These are phyloP conservation scores for Talaromyces adpressus DNA, from an alignment of 495 filamentous ascomycete genomes.

Conservation along the genomic window DNA sequence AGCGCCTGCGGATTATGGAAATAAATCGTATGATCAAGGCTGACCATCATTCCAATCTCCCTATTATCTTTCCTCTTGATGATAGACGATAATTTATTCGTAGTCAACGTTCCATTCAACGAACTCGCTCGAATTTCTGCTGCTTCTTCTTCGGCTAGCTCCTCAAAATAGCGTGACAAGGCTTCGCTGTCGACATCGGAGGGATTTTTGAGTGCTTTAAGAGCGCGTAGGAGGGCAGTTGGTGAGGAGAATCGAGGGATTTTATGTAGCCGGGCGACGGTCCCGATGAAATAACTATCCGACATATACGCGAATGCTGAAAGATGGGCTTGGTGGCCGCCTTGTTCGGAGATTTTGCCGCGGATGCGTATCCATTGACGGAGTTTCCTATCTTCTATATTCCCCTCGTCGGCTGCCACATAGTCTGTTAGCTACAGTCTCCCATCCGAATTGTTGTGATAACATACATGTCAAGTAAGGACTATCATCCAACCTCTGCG, in stretches of 20 bases:
- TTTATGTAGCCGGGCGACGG: slow-evolving; percentile 68
- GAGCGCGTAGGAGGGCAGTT: slow-evolving; percentile 20
- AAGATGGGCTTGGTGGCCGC: slow-evolving; percentile 72
- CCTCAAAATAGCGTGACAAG: slow-evolving; percentile 31
- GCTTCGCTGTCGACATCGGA: slow-evolving; percentile 39
- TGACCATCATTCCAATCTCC: slow-evolving; percentile 88
- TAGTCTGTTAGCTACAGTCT: neutral
- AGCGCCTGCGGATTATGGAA: slow-evolving; percentile 82
- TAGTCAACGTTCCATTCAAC: slow-evolving; percentile 32
- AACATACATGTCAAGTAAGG: neutral
- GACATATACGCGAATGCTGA: slow-evolving; percentile 86
- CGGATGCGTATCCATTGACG: slow-evolving; percentile 75
- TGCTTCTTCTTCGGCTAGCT: slow-evolving; percentile 37
- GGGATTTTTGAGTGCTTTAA: slow-evolving; percentile 39
- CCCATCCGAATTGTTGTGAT: neutral
- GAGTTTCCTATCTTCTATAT: slow-evolving; percentile 47
- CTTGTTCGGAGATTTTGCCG: slow-evolving; percentile 59
- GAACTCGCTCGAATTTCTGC: slow-evolving; percentile 35
- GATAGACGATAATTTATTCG: slow-evolving; percentile 5
- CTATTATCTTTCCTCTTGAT: slow-evolving; percentile 7
- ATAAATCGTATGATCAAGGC: slow-evolving; percentile 87
- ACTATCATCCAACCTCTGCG: slow-evolving; percentile 5
- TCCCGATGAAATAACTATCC: slow-evolving; percentile 88
- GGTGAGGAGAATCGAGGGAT: slow-evolving; percentile 51
- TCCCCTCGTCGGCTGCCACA: neutral